Base-by-base conservation (phyloP, 306 rosid species). In the Malus sieversii region DNA sequence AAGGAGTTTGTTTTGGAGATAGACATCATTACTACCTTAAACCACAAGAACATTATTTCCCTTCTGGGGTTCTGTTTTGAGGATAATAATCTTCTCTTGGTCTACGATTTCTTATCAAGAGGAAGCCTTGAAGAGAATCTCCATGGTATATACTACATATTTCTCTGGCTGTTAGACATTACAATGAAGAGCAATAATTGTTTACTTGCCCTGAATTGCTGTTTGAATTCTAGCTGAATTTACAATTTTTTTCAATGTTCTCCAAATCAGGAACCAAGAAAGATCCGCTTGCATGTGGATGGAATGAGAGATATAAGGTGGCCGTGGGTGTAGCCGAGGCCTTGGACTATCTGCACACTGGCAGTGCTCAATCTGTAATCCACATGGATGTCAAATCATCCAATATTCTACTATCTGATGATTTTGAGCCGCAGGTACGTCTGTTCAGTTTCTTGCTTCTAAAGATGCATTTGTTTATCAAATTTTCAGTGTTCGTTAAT, bases 81-180 rank as follows among this genome's bases (percentile, higher is more conserved):
- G 79, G 88, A 87, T 48, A 87, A 77, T 57, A 89, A 90, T 77
- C 91, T 96, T 82, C 91, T 96, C 83, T 81, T 96, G 82, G 97
- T 92, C 73, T 96, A 96, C 77, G 97, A 96, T 87, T 89, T 96
- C 79, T 80, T 95, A 72, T 87, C 92, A 76, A 85, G 97, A 84
- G 99, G 99, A 87, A 90, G 97, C 86, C 99, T 95, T 30, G 99
- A 92, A 86, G 99, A 95, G 89, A 95, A 89, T 71, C 90, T 95
- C 75, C 92, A 92, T 44, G 99, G 99, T 92, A 86, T 63, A 29
- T 27, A 63, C 45, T 63, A 10, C 62, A 4, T 77, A 66, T 40
- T 59, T 51, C 38, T 25, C 25, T 14, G 13, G 51, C 22, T 33
- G 68, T 62, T 3, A 25, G 13, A 15, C 20, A 46, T 71, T 11